Base-by-base conservation (phyloP, 768 basidiomycete genomes). In the Tulasnella sp. region DNA sequence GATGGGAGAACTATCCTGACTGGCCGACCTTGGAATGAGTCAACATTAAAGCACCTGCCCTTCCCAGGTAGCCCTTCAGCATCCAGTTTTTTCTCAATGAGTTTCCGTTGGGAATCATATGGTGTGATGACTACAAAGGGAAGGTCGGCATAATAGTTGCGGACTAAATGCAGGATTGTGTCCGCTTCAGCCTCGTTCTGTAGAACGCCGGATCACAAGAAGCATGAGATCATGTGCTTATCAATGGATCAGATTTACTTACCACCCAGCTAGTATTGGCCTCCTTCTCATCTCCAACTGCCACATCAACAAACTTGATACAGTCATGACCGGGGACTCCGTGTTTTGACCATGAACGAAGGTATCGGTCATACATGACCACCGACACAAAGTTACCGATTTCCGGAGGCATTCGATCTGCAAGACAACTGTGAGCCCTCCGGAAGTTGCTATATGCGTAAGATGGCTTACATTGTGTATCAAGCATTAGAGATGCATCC, bases 321-420 rank as follows among this genome's bases (percentile, higher is more conserved):
- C 92, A 93, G n/a, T 91, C 82, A 89, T 62, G 85, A 81, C 12
- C 84, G 83, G 0, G 85, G 58, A 74, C 85, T 82, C 84, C 82
- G 62, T 68, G 34, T 2, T 12, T 24, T 1, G 90, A 88, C 7
- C 81, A 42, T 0, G 94, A 94, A 9, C 88, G 85, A 18, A 95
- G 90, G 81, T 90, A 82, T 19, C 85, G 82, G 34, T 91, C 85
- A 86, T 96, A 95, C 4, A 95, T 87, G 78, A 87, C 86, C 77
- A 88, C 83, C 27, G 93, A 94, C 56, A 96, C 92, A 68, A 94
- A 90, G 4, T 87, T 82, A 34, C 94, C 93, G 86, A 94, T 91
- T 81, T 93, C 90, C 75, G 91, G 90, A 75, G 94, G 94, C 93
- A 96, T 94, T 0, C 94, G 90, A 82, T 95, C 94, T 95, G 78